phyloP scores from a whole-genome alignment of 805 yeast species.

The Zygosaccharomyces kombuchaensis region DNA sequence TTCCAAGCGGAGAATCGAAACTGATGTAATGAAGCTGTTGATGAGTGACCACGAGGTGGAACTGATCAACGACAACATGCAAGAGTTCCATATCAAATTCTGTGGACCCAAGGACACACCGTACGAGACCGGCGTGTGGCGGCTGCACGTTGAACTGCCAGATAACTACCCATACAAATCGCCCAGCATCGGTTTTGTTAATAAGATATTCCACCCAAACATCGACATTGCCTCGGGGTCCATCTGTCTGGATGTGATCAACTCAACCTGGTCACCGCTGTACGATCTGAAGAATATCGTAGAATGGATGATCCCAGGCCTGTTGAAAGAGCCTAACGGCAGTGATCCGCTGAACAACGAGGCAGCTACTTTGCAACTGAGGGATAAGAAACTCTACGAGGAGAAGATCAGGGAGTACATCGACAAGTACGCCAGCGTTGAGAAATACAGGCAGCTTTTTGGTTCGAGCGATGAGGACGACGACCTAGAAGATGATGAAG shows the following conservation, averaged over 20 bases:
- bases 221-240: conserved; percentile 88
- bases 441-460: conserved; percentile 37
- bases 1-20: conserved; percentile 59
- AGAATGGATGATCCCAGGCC: conserved; percentile 89
- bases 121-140: conserved; percentile 87
- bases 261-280: conserved; percentile 98
- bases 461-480: conserved; percentile 49
- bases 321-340: conserved; percentile 88
- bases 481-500: conserved; percentile 42
- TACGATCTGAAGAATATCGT: conserved; percentile 87
- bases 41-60: conserved; percentile 92
- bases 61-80: conserved; percentile 75
- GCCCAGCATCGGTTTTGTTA: conserved; percentile 91
- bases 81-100: conserved; percentile 81
- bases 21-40: conserved; percentile 90
- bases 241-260: conserved; percentile 92
- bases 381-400: conserved; percentile 62
- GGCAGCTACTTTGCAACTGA: conserved; percentile 74
- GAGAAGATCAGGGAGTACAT: conserved; percentile 72
- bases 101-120: conserved; percentile 86
- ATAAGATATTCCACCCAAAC: conserved; percentile 91
- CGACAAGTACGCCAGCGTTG: conserved; percentile 55
- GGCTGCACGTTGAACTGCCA: conserved; percentile 86
- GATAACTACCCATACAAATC: conserved; percentile 94
- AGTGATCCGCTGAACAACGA: conserved; percentile 90